These are phyloP conservation scores for Crepidotus sp. DNA, from an alignment of 1,284 basidiomycete genomes.

Conservation along the genomic window DNA sequence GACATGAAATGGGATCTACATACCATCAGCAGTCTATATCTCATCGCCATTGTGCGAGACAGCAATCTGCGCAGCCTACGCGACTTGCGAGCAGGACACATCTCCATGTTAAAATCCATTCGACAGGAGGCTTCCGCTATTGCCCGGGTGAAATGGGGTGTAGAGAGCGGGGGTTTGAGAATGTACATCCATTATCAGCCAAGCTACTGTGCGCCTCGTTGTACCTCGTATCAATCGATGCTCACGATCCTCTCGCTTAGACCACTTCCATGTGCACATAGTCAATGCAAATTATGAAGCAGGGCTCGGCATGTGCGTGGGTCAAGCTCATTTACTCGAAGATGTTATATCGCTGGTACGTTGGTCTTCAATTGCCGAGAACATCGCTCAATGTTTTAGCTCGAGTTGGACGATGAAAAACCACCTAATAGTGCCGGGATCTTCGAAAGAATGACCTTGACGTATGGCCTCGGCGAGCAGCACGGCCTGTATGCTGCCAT, in stretches of 20 bases:
- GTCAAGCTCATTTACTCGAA: conserved; percentile 90
- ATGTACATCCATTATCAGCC: conserved; percentile 95
- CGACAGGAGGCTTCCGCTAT: conserved; percentile 42
- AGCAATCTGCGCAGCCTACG: conserved; percentile 57
- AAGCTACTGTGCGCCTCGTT: conserved; percentile 73
- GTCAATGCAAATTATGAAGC: conserved; percentile 66
- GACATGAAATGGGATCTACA: conserved; percentile 94
- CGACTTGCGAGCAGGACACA: conserved; percentile 57
- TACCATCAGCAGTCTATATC: conserved; percentile 63
- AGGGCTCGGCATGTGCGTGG: conserved; percentile 69
- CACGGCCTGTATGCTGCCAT: conserved; percentile 58
- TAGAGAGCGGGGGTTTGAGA: conserved; percentile 53
- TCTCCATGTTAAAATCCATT: conserved; percentile 66
- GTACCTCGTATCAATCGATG: neutral
- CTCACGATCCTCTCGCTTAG: conserved; percentile 32
- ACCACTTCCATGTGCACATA: conserved; percentile 94
- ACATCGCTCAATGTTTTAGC: conserved; percentile 29
- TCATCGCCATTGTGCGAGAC: conserved; percentile 61
- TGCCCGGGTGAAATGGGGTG: conserved; percentile 54
- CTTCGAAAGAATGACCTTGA: conserved; percentile 67
- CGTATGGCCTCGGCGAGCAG: conserved; percentile 76
- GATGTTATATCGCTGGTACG: conserved; percentile 79
- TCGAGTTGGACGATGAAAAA: conserved; percentile 41
- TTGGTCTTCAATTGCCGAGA: neutral
- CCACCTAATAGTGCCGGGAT: conserved; percentile 36